Evolutionary conservation across 495 filamentous ascomycete genomes (phyloP), one percentile per base, ranked within the genome.

Genomic region (Aspergillus heteromorphus): DNA sequence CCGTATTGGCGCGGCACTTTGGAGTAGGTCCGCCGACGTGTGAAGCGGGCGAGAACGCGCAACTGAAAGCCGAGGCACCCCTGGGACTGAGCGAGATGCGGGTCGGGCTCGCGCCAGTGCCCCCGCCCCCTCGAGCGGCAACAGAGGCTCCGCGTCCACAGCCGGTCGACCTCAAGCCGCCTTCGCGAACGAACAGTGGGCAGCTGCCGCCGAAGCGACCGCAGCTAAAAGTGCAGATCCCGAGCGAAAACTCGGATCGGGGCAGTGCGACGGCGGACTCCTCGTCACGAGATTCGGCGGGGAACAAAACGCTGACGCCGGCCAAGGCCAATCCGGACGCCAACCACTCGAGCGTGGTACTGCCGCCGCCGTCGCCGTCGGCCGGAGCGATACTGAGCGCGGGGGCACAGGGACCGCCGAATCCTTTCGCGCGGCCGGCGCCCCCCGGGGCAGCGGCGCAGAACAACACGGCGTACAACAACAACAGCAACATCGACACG

Each of bases 281-380:
- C 0, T 87, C 88, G 13, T 88, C 90, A 7, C 85, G 83, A 17
- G 87, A 85, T 48, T 83, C 87, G 2, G 78, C 83, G n/a, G 78
- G 77, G 1, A 80, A 79, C 27, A 78, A 80, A 17, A 72, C 71
- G 10, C 68, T 68, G 16, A 84, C 77, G 21, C 77, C 76, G 16
- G 73, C 73, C 7, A 78, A 78, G 60, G 71, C 71, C 6, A 75
- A 65, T 56, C 73, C 75, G 2, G 86, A 88, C 20, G 76, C 78
- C 29, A 81, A 82, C 55, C 77, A 78, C 41, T 76, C 82, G 7
- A 82, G 85, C 38, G 84, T 92, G 11, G 88, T 96, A 2, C 81
- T 97, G 18, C 95, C 95, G 7, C 93, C 93, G 13, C 95, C 93
- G 7, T 97, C 93, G 4, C 93, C 93, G 0, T 92, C 87, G 16